Evolutionary conservation across 164 flowering plant species (phyloP).

Genomic region (Akebia trifoliata): DNA sequence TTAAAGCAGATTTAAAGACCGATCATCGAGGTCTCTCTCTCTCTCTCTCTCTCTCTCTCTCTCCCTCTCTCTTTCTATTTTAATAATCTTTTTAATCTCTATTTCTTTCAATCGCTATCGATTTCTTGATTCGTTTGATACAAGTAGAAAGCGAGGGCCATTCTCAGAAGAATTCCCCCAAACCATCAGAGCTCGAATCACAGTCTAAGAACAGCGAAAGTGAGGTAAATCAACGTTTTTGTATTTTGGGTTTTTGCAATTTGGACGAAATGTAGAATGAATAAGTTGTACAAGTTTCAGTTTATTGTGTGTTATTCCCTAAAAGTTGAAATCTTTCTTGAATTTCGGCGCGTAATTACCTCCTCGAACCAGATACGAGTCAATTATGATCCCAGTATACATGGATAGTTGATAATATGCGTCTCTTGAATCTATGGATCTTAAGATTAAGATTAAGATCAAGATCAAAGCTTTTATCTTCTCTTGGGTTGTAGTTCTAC

Average conservation of each 20-base stretch:
- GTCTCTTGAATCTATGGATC: too few species aligned
- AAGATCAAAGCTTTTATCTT: too few species aligned
- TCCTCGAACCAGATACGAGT: too few species aligned
- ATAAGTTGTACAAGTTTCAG: background rate
- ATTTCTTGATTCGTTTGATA: background rate
- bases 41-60: slow-evolving; percentile 4
- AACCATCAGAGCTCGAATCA: slow-evolving; percentile 17
- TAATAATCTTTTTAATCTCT: background rate
- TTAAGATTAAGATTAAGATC: too few species aligned
- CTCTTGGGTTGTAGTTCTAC: too few species aligned
- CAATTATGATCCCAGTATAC: background rate
- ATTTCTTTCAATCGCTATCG: too few species aligned
- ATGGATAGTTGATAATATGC: too few species aligned
- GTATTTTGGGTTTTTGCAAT: background rate
- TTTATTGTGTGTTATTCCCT: background rate
- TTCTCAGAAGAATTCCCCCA: slow-evolving; percentile 13
- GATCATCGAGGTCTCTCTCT: slow-evolving; percentile 50
- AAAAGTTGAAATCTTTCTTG: background rate
- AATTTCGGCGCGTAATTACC: background rate
- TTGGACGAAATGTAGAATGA: too few species aligned
- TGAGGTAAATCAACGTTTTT: slow-evolving; percentile 21
- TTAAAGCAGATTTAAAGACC: slow-evolving; percentile 45
- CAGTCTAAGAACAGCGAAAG: slow-evolving; percentile 10
- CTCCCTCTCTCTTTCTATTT: background rate
- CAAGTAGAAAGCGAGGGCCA: too few species aligned